Evolutionary conservation across 2,329 filamentous ascomycete genomes (phyloP).

Genomic region (Whalleya microplaca): DNA sequence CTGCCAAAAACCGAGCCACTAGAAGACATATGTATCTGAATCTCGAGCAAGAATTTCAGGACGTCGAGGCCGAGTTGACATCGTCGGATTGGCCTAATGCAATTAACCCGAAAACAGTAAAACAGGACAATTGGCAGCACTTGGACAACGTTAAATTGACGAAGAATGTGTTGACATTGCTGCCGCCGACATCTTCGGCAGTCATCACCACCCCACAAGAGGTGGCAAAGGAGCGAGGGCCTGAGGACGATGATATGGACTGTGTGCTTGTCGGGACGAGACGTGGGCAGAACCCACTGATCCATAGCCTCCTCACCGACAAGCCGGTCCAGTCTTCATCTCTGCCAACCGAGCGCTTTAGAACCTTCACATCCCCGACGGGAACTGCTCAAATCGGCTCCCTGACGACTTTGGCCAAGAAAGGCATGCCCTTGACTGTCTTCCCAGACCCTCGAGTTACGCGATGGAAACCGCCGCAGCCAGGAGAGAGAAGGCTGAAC

Average conservation of each 20-base stretch:
- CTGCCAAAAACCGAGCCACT: slow-evolving; percentile 63
- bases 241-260: slow-evolving; percentile 59
- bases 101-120: slow-evolving; percentile 26
- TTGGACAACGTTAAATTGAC: slow-evolving; percentile 77
- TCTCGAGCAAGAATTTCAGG: slow-evolving; percentile 82
- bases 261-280: slow-evolving; percentile 53
- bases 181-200: slow-evolving; percentile 84
- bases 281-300: slow-evolving; percentile 75
- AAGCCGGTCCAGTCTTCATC: slow-evolving; percentile 93
- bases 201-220: slow-evolving; percentile 86
- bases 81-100: slow-evolving; percentile 20
- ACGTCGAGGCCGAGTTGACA: slow-evolving; percentile 66
- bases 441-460: slow-evolving; percentile 70
- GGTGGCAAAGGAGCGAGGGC: slow-evolving; percentile 61
- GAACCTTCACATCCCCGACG: slow-evolving; percentile 41
- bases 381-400: slow-evolving; percentile 40
- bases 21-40: slow-evolving; percentile 87
- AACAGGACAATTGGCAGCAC: slow-evolving; percentile 35
- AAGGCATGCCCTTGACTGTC: slow-evolving; percentile 86
- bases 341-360: slow-evolving; percentile 72
- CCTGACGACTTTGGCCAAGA: slow-evolving; percentile 83
- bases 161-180: slow-evolving; percentile 69
- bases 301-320: slow-evolving; percentile 95
- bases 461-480: slow-evolving; percentile 70
- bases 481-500: slow-evolving; percentile 63